Conservation (phyloP, 2,329 filamentous ascomycete species). For the Fusarium sp. region DNA sequence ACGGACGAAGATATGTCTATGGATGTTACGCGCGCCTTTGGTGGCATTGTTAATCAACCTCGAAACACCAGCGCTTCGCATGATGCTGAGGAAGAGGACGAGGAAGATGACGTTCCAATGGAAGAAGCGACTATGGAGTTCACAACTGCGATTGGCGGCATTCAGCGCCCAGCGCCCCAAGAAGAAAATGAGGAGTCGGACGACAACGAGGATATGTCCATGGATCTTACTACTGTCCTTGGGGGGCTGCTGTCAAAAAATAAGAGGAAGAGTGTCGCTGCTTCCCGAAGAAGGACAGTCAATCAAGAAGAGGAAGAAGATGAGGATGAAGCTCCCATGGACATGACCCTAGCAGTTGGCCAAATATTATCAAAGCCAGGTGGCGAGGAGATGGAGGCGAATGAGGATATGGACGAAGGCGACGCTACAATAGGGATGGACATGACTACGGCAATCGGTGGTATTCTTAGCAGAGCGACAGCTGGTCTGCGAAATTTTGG, state of each 20-base stretch:
- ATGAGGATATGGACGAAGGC: constrained; percentile 51
- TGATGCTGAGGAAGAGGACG: constrained; percentile 47
- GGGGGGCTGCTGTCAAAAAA: constrained; percentile 64
- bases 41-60: constrained; percentile 73
- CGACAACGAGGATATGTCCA: constrained; percentile 78
- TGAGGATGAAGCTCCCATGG: constrained; percentile 56
- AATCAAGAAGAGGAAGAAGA: constrained; percentile 52
- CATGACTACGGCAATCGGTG: constrained; percentile 73
- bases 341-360: constrained; percentile 72
- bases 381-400: constrained; percentile 51
- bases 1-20: constrained; percentile 84
- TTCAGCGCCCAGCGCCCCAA: constrained; percentile 59
- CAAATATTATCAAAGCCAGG: constrained; percentile 62
- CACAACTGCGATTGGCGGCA: constrained; percentile 81
- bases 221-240: constrained; percentile 80
- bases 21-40: constrained; percentile 89
- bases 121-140: constrained; percentile 79
- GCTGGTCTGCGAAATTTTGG: constrained; percentile 55
- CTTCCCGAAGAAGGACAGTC: constrained; percentile 44
- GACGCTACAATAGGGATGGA: constrained; percentile 70
- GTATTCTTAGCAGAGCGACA: constrained; percentile 65
- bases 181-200: constrained; percentile 55
- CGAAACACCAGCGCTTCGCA: constrained; percentile 12
- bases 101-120: constrained; percentile 52
- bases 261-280: constrained; percentile 44